A percentile compares a stretch with the other conserved stretches of the same genome.
These are phyloP conservation scores for Dactylella cylindrospora DNA, from an alignment of 2,329 filamentous ascomycete genomes.

Conservation along the genomic window DNA sequence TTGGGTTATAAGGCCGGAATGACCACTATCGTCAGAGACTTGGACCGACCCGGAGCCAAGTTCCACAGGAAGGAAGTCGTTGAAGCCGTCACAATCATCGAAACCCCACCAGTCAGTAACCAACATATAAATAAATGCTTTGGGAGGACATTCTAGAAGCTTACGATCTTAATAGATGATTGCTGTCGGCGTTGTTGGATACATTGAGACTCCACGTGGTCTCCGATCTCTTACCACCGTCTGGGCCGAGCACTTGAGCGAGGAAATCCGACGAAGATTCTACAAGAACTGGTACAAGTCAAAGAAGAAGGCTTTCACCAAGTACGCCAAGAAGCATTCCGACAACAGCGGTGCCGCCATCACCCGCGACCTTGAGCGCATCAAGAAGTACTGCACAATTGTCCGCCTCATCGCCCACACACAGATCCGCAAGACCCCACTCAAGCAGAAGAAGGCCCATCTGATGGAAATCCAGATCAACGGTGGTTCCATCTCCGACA, in stretches of 20 bases:
- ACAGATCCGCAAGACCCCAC: conserved; percentile 96
- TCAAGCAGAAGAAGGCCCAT: conserved; percentile 99
- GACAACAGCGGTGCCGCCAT: conserved; percentile 87
- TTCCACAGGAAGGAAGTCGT: conserved; percentile 99
- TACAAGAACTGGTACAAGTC: conserved; percentile 99
- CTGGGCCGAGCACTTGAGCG: conserved; percentile 98
- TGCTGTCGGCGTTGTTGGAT: conserved; percentile 98
- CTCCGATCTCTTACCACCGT: conserved; percentile 99
- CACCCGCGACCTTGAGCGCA: conserved; percentile 97
- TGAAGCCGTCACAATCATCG: conserved; percentile 82
- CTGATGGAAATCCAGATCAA: conserved; percentile 99
- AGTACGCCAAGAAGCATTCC: conserved; percentile 99
- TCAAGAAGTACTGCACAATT: conserved; percentile 99
- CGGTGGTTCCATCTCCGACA: conserved; percentile 91
- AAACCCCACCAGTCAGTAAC: conserved; percentile 85
- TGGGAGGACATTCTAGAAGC: conserved; percentile 20
- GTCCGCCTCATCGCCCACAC: conserved; percentile 99
- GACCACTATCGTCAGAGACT: conserved; percentile 98
- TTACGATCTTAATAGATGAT: conserved; percentile 74
- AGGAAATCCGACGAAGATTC: conserved; percentile 99
- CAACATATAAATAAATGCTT: conserved; percentile 10
- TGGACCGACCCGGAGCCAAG: conserved; percentile 98
- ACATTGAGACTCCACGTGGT: conserved; percentile 99
- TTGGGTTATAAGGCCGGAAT: conserved; percentile 99
- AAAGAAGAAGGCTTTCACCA: conserved; percentile 99